Evolutionary conservation across 257 asterid genomes (phyloP).

Genomic region (Nicotiana undulata): DNA sequence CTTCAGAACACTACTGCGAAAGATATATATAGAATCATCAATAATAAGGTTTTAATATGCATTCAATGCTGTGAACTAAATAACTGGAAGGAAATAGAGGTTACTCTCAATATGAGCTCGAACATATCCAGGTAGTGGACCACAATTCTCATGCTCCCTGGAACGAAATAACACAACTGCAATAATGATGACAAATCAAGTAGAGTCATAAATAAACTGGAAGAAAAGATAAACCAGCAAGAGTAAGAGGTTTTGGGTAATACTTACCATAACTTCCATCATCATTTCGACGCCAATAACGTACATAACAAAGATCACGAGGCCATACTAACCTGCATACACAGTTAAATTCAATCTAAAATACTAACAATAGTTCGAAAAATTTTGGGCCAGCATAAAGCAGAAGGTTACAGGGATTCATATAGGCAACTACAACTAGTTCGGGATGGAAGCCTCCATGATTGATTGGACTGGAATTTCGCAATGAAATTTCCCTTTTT

Average conservation of each 20-base stretch:
- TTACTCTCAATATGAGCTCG: constrained; percentile 96
- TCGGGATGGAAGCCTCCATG: neutral
- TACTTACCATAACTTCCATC: constrained; percentile 94
- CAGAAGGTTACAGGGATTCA: neutral
- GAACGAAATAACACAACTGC: constrained; percentile 95
- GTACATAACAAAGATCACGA: constrained; percentile 96
- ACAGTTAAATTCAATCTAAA: neutral
- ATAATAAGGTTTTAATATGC: neutral
- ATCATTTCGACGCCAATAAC: constrained; percentile 99
- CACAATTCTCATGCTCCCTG: constrained; percentile 89
- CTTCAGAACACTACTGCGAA: neutral
- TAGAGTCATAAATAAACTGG: constrained; percentile 10
- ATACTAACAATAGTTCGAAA: neutral
- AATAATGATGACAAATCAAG: constrained; percentile 19
- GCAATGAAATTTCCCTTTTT: neutral
- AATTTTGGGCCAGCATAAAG: neutral
- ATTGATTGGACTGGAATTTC: neutral
- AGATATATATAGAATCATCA: neutral
- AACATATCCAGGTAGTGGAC: constrained; percentile 90
- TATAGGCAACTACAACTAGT: neutral
- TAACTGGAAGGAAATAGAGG: constrained; percentile 3
- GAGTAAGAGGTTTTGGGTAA: neutral
- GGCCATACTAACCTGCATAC: constrained; percentile 84
- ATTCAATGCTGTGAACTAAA: neutral
- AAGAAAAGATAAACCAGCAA: neutral